Conservation (phyloP, 805 yeast genomes). For the Teunomyces cretensis region DNA sequence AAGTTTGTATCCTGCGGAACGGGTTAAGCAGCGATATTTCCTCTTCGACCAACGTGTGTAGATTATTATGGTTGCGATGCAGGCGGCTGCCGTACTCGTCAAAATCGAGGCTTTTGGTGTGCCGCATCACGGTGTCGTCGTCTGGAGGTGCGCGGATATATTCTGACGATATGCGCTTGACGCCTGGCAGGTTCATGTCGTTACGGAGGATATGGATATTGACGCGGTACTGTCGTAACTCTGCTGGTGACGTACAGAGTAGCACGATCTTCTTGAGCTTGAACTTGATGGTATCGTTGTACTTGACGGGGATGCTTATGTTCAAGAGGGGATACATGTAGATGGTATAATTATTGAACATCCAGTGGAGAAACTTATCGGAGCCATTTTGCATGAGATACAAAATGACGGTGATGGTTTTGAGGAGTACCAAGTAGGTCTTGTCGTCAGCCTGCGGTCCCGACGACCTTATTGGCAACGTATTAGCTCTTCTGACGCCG, state of each 20-base stretch:
- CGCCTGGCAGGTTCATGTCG: constrained; percentile 43
- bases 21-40: not conserved
- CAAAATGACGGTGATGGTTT: constrained; percentile 52
- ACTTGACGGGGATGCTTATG: constrained; percentile 12
- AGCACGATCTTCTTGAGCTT: constrained; percentile 35
- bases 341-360: constrained; percentile 13
- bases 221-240: constrained; percentile 39
- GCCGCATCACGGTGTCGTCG: not conserved
- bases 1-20: not conserved
- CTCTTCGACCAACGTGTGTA: constrained; percentile 2
- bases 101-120: not conserved
- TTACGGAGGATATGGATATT: constrained; percentile 40
- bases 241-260: constrained; percentile 29
- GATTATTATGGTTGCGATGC: not conserved
- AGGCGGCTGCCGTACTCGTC: not conserved
- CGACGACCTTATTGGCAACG: not conserved
- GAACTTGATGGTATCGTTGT: constrained; percentile 32
- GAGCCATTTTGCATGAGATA: constrained; percentile 57
- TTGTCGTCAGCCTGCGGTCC: not conserved
- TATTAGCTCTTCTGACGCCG: not conserved
- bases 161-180: constrained; percentile 13
- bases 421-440: constrained; percentile 28
- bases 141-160: not conserved
- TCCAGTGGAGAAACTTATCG: constrained; percentile 48
- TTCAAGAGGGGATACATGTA: constrained; percentile 18